Base-by-base conservation (phyloP, 805 yeast genomes). In the Pichia gijzeniarum region DNA sequence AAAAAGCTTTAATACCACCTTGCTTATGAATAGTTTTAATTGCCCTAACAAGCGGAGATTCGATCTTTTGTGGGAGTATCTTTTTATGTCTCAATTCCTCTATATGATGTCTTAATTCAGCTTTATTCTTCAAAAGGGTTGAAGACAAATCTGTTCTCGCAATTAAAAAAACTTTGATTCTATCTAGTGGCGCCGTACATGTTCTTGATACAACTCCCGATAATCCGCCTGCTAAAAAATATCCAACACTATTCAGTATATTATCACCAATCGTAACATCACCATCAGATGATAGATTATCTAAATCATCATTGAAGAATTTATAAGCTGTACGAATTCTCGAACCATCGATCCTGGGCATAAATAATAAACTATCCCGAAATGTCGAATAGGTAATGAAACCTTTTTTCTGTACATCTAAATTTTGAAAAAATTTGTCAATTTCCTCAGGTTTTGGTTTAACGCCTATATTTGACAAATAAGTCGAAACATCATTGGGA, bases 121-220 rank as follows among this genome's bases (percentile, higher is more conserved):
- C 63, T 54, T 72, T 80, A 12, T 82, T 76, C 48, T 77, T 79
- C 39, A 85, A 63, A 5, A 84, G 67, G 0, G 88, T 83, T 4
- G 90, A 82, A 0, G 85, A 73, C 38, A 85, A 65, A 60, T 85
- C 95, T 1, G 96, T 82, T 62, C 95, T 77, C 1, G 98, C 97
- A 57, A 93, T 93, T 41, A 93, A 69, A 55, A 86, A 93, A 13
- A 93, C 98, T 62, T 93, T 93, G 19, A 93, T 77, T 61, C 99
- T 76, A 63, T 93, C 99, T 52, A 93, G 86, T 10, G 99, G 99
- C 0, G 98, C 99, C 0, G 99, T 93, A 56, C 93, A 84, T 0
- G 98, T 89, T 66, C 99, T 79, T 13, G 96, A 88, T 4, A 93
- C 84, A 2, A 91, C 99, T 2, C 99, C 99, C 1, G 96, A 85